Conservation (phyloP, 257 asterid genomes). For the Forsythia suspensa region DNA sequence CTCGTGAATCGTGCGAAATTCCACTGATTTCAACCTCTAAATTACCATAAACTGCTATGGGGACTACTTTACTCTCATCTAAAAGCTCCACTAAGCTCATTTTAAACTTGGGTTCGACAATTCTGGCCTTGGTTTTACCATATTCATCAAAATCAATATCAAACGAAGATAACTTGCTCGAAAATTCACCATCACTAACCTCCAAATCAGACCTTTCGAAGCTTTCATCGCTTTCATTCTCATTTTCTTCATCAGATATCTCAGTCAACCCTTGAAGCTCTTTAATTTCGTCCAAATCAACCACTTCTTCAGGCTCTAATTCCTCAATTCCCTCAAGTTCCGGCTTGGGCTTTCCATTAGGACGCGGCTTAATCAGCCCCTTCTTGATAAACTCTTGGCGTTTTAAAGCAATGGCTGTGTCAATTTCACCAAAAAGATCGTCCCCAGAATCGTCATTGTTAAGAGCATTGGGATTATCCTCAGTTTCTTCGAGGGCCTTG, state of each 20-base stretch:
- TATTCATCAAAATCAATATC: conserved; percentile 81
- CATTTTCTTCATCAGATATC: conserved; percentile 43
- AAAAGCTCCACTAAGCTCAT: conserved; percentile 87
- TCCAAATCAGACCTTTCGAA: conserved; percentile 50
- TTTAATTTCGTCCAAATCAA: conserved; percentile 86
- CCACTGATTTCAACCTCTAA: conserved; percentile 77
- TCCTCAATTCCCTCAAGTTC: conserved; percentile 52
- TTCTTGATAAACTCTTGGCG: conserved; percentile 81
- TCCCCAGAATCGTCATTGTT: conserved; percentile 53
- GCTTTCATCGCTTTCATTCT: conserved; percentile 36
- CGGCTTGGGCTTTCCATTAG: conserved; percentile 31
- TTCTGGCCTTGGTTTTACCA: conserved; percentile 62
- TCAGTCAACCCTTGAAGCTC: conserved; percentile 65
- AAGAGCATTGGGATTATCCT: conserved; percentile 34
- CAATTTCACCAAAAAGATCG: conserved; percentile 91
- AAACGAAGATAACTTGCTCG: conserved; percentile 45
- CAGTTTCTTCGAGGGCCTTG: conserved; percentile 78
- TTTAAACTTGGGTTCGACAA: conserved; percentile 76
- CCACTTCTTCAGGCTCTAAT: conserved; percentile 86
- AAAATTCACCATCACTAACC: conserved; percentile 50
- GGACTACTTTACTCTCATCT: conserved; percentile 90
- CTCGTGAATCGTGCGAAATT: conserved; percentile 83
- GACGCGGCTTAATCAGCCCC: conserved; percentile 65
- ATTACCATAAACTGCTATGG: conserved; percentile 75
- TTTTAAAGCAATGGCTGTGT: conserved; percentile 83